Base-by-base conservation (phyloP, 1,284 basidiomycete species). In the Puccinia hordei region DNA sequence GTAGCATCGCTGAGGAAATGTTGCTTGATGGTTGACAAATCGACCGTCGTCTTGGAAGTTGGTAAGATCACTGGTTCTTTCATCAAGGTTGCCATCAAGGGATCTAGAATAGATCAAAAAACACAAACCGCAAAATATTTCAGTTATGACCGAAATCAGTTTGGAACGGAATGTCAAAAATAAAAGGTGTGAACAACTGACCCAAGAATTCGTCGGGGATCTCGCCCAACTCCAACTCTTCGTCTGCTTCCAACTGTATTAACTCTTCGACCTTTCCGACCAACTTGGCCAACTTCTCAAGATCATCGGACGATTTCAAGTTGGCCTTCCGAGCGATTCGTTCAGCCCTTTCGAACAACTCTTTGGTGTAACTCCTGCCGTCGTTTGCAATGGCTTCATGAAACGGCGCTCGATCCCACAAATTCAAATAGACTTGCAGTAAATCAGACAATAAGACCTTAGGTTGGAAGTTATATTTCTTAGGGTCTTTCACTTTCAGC, bases 171-270 rank as follows among this genome's bases (percentile, higher is more conserved):
- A n/a, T n/a, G n/a, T 13, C 41, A 13, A 19, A 17, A 49, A 15
- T 19, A 49, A 49, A 5, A 8, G 30, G 27, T 59, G 27, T 33
- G 1, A 38, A 35, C 30, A 57, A 71, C 90, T 73, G 82, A 94
- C 94, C 94, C 78, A 95, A 86, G 88, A 92, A 99, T 85, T 99
- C 96, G 81, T 99, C 97, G 0, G 97, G 97, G 65, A 97, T 88
- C 49, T 99, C 96, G 51, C 94, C 93, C 76, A 95, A 87, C 84
- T 99, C 96, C 66, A 95, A 94, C 57, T 87, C 87, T 84, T 98
- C 97, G 81, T 88, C 89, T 17, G 91, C 92, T 82, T 93, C 91
- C 81, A 95, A 88, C 46, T 88, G 89, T 85, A 91, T 93, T 80
- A 91, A 90, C 83, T 91, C 91, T 86, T 99, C 97, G 0, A 98